phyloP scores from a whole-genome alignment of 768 basidiomycete species.

The Amanita brunnescens region DNA sequence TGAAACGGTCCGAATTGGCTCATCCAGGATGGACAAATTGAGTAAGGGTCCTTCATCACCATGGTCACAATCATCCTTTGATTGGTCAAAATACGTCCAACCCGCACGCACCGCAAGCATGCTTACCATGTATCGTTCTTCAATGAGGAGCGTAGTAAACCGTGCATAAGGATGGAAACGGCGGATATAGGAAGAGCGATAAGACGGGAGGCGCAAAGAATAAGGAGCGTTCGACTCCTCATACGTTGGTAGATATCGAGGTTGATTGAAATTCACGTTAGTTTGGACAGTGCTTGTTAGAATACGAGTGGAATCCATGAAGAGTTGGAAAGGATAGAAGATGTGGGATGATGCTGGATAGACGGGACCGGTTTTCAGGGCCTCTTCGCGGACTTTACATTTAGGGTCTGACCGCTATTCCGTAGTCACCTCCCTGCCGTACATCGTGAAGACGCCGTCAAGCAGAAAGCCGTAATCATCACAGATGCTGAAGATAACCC shows the following conservation, averaged over 20 bases:
- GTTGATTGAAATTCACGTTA: neutral
- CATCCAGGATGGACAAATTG: no score
- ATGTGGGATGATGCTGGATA: neutral
- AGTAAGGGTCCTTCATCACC: neutral
- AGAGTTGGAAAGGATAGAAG: neutral
- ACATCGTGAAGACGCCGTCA: neutral
- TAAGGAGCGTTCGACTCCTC: neutral
- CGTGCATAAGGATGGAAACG: slow-evolving; percentile 3
- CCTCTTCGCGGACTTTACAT: neutral
- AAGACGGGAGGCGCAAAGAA: neutral
- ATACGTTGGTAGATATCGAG: neutral
- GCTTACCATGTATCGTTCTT: neutral
- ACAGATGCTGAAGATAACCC: neutral
- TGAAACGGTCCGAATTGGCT: no score
- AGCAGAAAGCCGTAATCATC: neutral
- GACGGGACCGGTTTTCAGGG: neutral
- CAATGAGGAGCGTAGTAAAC: neutral
- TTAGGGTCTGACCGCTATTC: neutral
- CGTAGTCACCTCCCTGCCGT: neutral
- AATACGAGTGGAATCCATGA: neutral
- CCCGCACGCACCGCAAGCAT: neutral
- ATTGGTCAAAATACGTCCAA: neutral
- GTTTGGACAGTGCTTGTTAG: neutral
- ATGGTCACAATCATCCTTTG: neutral
- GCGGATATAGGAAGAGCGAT: slow-evolving; percentile 2